Evolutionary conservation across 2,329 filamentous ascomycete species (phyloP).

Genomic region (Intubia oerlemansii): DNA sequence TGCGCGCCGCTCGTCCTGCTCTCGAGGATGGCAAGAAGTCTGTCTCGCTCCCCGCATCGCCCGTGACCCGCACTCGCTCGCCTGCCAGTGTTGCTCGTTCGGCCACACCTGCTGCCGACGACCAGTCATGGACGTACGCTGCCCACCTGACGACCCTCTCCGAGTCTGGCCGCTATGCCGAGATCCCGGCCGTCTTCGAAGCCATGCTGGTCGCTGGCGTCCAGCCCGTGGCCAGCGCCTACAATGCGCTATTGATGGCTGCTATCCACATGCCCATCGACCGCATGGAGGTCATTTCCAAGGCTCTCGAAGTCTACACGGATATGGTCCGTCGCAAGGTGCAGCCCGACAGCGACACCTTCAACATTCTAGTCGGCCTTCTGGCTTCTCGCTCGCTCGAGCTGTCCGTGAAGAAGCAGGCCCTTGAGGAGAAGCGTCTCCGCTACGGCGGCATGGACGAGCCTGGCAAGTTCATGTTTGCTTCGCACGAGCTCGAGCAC

Average conservation of each 20-base stretch:
- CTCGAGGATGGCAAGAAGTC: too few relatives aligned
- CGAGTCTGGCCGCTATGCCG: constrained; percentile 50
- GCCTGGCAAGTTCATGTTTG: constrained; percentile 68
- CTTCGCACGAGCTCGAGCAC: constrained; percentile 70
- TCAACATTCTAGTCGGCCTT: constrained; percentile 67
- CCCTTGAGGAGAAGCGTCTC: constrained; percentile 58
- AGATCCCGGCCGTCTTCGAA: constrained; percentile 84
- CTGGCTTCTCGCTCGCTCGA: constrained; percentile 65
- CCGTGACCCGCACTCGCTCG: constrained; percentile 20
- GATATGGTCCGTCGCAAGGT: constrained; percentile 86
- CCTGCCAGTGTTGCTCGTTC: constrained; percentile 28
- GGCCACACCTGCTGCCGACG: constrained; percentile 38
- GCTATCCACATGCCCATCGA: constrained; percentile 64
- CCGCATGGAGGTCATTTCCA: constrained; percentile 67
- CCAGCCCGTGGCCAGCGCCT: constrained; percentile 63
- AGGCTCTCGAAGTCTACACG: constrained; percentile 84
- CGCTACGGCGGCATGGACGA: constrained; percentile 75
- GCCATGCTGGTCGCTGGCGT: constrained; percentile 67
- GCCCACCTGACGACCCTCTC: constrained; percentile 59
- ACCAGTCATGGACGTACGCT: constrained; percentile 50
- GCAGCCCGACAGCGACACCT: constrained; percentile 63
- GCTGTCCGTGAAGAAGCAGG: constrained; percentile 48
- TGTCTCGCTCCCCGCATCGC: constrained; percentile 20
- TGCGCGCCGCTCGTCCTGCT: too few relatives aligned
- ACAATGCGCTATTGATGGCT: constrained; percentile 74